Evolutionary conservation across 768 basidiomycete genomes (phyloP).

Genomic region (Termitomyces titanicus): DNA sequence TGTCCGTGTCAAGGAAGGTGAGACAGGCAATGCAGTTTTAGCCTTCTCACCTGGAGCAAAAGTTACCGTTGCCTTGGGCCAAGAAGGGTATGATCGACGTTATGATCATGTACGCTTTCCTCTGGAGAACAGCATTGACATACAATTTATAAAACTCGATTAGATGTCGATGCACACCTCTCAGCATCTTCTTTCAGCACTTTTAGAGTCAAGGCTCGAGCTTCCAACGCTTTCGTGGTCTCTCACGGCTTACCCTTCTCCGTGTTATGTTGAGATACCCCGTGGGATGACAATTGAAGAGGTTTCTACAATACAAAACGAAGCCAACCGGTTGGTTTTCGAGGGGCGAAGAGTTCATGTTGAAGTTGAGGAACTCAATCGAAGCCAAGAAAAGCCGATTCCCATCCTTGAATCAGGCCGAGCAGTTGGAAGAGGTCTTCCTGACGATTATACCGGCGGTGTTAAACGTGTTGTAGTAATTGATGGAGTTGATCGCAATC

Average conservation of each 20-base stretch:
- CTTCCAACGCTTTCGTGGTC: slow-evolving; percentile 82
- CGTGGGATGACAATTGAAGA: slow-evolving; percentile 64
- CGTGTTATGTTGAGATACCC: slow-evolving; percentile 76
- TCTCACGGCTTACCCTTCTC: slow-evolving; percentile 61
- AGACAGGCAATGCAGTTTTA: slow-evolving; percentile 38
- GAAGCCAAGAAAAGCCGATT: slow-evolving; percentile 27
- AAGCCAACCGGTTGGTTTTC: slow-evolving; percentile 65
- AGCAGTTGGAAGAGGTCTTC: slow-evolving; percentile 55
- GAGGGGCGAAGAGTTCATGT: slow-evolving; percentile 66
- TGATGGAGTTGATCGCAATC: slow-evolving; percentile 77
- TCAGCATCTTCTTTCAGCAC: slow-evolving; percentile 78
- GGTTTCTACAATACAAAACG: slow-evolving; percentile 54
- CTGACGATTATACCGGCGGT: slow-evolving; percentile 71
- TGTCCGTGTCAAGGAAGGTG: slow-evolving; percentile 40
- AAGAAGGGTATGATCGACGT: slow-evolving; percentile 59
- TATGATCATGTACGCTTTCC: slow-evolving; percentile 64
- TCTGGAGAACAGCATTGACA: background rate
- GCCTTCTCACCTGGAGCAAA: slow-evolving; percentile 47
- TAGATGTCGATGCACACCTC: slow-evolving; percentile 86
- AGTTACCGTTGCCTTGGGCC: slow-evolving; percentile 52
- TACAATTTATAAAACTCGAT: background rate
- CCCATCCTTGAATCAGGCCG: slow-evolving; percentile 43
- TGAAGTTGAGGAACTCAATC: slow-evolving; percentile 69
- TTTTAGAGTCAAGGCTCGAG: slow-evolving; percentile 61
- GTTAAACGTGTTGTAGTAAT: slow-evolving; percentile 81